Conservation (phyloP, 2,329 filamentous ascomycete genomes). For the Furcasterigmium furcatum region DNA sequence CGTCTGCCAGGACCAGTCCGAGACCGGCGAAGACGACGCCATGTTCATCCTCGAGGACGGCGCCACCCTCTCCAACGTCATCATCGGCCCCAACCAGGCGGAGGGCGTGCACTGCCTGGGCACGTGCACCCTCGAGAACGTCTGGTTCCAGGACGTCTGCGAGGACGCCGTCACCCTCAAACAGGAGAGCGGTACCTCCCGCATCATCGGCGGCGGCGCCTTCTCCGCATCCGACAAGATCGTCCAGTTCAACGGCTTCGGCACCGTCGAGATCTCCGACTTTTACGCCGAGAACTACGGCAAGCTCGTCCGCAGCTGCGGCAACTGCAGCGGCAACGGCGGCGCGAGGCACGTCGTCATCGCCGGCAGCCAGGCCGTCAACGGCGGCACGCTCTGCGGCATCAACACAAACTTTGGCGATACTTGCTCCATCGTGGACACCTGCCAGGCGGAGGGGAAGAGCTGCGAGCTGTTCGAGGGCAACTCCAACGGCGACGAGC, state of each 20-base stretch:
- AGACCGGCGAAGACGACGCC: conserved; percentile 21
- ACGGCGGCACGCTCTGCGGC: conserved; percentile 27
- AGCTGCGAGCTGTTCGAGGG: conserved; percentile 22
- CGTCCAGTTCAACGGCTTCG: conserved; percentile 37
- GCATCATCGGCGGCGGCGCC: conserved; percentile 27
- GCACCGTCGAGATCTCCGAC: conserved; percentile 31
- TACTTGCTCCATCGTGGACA: conserved; percentile 10
- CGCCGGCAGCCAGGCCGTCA: conserved; percentile 24
- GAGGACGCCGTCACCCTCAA: conserved; percentile 42
- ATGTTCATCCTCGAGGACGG: conserved; percentile 50
- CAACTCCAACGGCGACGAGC: conserved; percentile 28
- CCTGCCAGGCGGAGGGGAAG: conserved; percentile 10
- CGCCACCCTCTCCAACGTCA: conserved; percentile 47
- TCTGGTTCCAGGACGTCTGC: conserved; percentile 42
- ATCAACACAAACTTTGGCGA: conserved; percentile 26
- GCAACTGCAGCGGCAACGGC: conserved; percentile 34
- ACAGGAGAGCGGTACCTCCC: conserved; percentile 3
- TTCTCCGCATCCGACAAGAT: conserved; percentile 32
- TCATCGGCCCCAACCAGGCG: conserved; percentile 45
- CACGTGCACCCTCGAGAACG: conserved; percentile 34
- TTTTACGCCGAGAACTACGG: conserved; percentile 41
- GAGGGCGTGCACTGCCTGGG: conserved; percentile 49
- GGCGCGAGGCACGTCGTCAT: conserved; percentile 22
- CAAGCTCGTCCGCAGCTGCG: conserved; percentile 47
- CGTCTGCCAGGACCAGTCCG: conserved; percentile 7